Percentiles rank a stretch among this genome's conserved stretches.
These are phyloP conservation scores for Aspergillus felis DNA, from an alignment of 2,329 filamentous ascomycete species.

Conservation along the genomic window DNA sequence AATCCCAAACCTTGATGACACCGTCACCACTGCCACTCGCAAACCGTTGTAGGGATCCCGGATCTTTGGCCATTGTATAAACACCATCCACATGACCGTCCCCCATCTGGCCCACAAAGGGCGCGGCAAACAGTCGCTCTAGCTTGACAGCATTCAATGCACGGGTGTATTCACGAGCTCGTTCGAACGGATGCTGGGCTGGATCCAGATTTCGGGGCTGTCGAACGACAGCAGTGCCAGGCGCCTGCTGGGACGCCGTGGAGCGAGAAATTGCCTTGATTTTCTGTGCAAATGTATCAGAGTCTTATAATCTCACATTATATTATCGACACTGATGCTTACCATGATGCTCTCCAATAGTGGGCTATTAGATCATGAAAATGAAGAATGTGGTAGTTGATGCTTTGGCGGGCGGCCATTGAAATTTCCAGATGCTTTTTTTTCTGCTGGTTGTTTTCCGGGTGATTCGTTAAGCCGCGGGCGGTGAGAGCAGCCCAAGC, in stretches of 20 bases:
- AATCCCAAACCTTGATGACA: conserved; percentile 88
- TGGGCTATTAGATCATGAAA: conserved; percentile 9
- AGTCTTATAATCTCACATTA: neutral
- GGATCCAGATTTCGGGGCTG: conserved; percentile 64
- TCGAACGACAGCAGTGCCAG: conserved; percentile 43
- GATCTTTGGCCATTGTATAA: conserved; percentile 77
- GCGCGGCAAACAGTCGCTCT: conserved; percentile 84
- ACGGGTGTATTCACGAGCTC: conserved; percentile 78
- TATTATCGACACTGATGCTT: conserved; percentile 8
- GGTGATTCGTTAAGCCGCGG: conserved; percentile 29
- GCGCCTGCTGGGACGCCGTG: conserved; percentile 45
- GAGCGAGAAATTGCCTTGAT: conserved; percentile 52
- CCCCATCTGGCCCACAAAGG: conserved; percentile 83
- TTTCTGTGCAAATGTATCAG: conserved; percentile 40
- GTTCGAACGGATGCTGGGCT: conserved; percentile 83
- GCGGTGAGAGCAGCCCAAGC: conserved; percentile 27
- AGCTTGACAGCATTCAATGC: conserved; percentile 83
- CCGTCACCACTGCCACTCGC: conserved; percentile 88
- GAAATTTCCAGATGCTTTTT: conserved; percentile 24
- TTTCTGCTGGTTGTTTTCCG: conserved; percentile 23
- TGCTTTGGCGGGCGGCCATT: conserved; percentile 13
- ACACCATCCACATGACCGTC: conserved; percentile 88
- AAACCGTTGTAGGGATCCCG: conserved; percentile 66
- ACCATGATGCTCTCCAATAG: conserved; percentile 26
- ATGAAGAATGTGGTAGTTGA: conserved; percentile 4